Evolutionary conservation across 2,329 filamentous ascomycete genomes (phyloP), one percentile per base, ranked within the genome.

Genomic region (Didymella pomorum): DNA sequence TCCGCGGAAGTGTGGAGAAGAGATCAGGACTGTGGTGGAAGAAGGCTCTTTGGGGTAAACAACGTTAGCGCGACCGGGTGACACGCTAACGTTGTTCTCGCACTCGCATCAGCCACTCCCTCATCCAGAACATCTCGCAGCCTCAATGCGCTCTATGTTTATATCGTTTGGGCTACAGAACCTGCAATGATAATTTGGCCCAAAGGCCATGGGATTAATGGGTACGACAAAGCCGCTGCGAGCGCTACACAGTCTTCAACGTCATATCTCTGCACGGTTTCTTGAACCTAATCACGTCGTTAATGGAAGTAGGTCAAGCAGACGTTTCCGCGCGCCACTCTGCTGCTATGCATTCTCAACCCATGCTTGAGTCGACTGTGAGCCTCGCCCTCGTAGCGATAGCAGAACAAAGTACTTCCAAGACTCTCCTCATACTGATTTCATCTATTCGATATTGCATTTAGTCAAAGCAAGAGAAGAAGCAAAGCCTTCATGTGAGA

Each of bases 381-480:
- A 26, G 6, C 7, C 18, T 12, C 41, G 20, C 4, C 2, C 23
- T 2, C 23, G n/a, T 20, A 25, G 16, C 39, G 2, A 20, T 25
- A 16, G 39, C 4, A 23, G 8, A 9, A 37, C 3, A 10, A 37
- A 7, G 23, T 16, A 23, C 10, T 4, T 44, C 41, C n/a, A 45
- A 39, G 45, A 39, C 26, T 8, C 7, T 18, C 31, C 31, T 43
- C 37, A 50, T 45, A 50, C 39, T 11, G 3, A 39, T 9, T 45
- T 50, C 52, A 50, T 56, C 52, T 56, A 44, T 39, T 23, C 4
- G 33, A 39, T 9, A 50, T 56, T 56, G 10, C 29, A 39, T 3
- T 12, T 6, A 16, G 43, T 23, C 33, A n/a, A n/a, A n/a, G 35
- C 26, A 35, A 35, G 5, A 39, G 2, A 9, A 39, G 9, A 9